phyloP scores from a whole-genome alignment of 2,329 filamentous ascomycete species.

The Hymenoscyphus fraxineus region DNA sequence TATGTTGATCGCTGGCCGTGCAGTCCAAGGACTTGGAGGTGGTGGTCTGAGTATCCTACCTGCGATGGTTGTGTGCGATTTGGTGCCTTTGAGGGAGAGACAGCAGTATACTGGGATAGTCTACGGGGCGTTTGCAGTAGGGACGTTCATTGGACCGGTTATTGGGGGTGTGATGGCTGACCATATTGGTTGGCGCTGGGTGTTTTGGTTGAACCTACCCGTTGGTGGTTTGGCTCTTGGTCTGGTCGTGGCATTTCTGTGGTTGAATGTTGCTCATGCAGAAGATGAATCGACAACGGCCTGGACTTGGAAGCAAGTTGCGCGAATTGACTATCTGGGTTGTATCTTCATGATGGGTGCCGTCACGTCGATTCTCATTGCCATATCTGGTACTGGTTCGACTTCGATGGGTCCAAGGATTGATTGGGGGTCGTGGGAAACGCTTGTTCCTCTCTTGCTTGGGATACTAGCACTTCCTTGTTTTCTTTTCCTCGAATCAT shows the following conservation, averaged over 20 bases:
- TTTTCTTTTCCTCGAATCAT: neutral
- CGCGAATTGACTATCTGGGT: neutral
- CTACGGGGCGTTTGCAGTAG: neutral
- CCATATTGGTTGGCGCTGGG: conserved; percentile 27
- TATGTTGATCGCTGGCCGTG: conserved; percentile 50
- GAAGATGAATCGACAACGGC: conserved; percentile 22
- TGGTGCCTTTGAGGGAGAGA: neutral
- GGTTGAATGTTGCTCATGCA: conserved; percentile 28
- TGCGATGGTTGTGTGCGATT: neutral
- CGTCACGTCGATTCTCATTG: neutral
- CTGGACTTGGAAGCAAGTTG: conserved; percentile 24
- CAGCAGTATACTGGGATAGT: neutral
- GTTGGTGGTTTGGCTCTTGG: conserved; percentile 13
- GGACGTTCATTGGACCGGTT: neutral
- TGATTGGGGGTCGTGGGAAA: neutral
- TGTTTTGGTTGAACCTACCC: conserved; percentile 53
- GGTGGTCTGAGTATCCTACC: conserved; percentile 1
- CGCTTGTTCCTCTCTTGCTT: neutral
- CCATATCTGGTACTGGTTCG: neutral
- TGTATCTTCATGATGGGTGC: neutral
- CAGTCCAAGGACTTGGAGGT: conserved; percentile 39
- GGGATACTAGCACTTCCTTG: neutral
- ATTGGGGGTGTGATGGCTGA: conserved; percentile 25
- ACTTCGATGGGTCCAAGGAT: neutral
- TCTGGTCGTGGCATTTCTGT: conserved; percentile 33